These are phyloP conservation scores for Aurinia saxatilis DNA, from an alignment of 345 rosid genomes.

Conservation along the genomic window DNA sequence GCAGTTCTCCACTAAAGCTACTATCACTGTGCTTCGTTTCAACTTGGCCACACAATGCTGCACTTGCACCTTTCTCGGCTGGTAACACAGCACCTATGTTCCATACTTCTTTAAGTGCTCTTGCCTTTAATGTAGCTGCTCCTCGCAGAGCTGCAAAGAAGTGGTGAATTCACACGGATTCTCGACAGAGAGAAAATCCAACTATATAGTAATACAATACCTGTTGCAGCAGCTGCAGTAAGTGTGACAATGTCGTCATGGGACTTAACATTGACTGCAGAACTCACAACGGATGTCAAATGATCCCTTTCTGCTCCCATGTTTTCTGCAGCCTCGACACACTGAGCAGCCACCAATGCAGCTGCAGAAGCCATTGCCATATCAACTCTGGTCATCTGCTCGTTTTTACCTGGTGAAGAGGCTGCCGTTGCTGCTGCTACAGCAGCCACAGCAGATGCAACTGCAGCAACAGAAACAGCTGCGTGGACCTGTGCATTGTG, in stretches of 20 bases:
- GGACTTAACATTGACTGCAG: slow-evolving; percentile 83
- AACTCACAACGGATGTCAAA: slow-evolving; percentile 74
- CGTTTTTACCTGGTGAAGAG: slow-evolving; percentile 51
- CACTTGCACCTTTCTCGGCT: slow-evolving; percentile 50
- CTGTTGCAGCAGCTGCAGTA: slow-evolving; percentile 97
- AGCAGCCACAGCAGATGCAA: slow-evolving; percentile 90
- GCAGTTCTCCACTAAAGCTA: slow-evolving; percentile 49
- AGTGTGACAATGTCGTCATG: slow-evolving; percentile 80
- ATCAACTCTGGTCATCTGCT: slow-evolving; percentile 60
- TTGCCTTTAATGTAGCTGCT: slow-evolving; percentile 88
- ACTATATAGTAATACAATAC: slow-evolving; percentile 25
- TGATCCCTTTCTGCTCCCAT: slow-evolving; percentile 87
- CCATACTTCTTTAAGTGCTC: slow-evolving; percentile 78
- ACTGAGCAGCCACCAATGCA: slow-evolving; percentile 93
- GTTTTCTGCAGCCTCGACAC: slow-evolving; percentile 87
- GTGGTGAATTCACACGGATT: background rate
- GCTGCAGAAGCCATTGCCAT: slow-evolving; percentile 94
- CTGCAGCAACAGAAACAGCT: slow-evolving; percentile 81
- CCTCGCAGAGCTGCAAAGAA: slow-evolving; percentile 67
- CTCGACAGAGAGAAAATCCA: background rate
- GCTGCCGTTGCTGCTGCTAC: slow-evolving; percentile 74
- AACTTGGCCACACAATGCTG: slow-evolving; percentile 35
- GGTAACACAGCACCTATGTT: slow-evolving; percentile 74
- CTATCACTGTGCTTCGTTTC: slow-evolving; percentile 29
- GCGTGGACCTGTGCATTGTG: slow-evolving; percentile 91